Evolutionary conservation across 2,329 filamentous ascomycete genomes (phyloP).

Genomic region (Biscogniauxia sp.): DNA sequence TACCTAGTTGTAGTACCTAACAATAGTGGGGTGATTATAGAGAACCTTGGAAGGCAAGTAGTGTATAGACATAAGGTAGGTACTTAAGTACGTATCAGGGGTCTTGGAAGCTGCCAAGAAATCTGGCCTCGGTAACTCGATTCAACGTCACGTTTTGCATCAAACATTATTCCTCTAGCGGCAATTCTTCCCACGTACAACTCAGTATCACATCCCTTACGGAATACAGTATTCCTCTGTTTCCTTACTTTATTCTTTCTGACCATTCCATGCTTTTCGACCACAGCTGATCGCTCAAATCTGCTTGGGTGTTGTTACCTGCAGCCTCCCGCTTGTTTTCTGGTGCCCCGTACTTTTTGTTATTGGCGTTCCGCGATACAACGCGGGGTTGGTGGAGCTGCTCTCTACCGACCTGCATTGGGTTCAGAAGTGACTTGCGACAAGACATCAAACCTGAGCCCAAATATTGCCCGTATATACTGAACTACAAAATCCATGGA

Average conservation of each 20-base stretch:
- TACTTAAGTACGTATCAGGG: not conserved
- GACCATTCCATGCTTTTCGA: no score
- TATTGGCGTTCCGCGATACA: not conserved
- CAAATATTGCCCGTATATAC: not conserved
- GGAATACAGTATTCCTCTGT: not conserved
- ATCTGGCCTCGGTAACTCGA: not conserved
- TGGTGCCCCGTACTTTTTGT: not conserved
- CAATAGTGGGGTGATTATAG: not conserved
- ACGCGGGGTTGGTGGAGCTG: not conserved
- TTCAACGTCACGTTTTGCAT: not conserved
- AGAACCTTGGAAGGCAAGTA: not conserved
- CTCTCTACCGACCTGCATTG: not conserved
- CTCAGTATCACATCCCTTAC: not conserved
- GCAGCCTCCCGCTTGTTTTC: not conserved
- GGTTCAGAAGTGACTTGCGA: not conserved
- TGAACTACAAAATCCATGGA: constrained; percentile 16
- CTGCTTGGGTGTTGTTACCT: not conserved
- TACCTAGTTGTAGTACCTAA: not conserved
- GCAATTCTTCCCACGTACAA: not conserved
- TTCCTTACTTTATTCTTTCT: not conserved
- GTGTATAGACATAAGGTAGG: not conserved
- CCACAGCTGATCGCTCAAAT: no score
- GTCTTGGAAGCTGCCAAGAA: not conserved
- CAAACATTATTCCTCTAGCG: not conserved
- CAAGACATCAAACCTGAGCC: not conserved